phyloP scores from a whole-genome alignment of 2,329 filamentous ascomycete genomes.

The Clarireedia paspali region DNA sequence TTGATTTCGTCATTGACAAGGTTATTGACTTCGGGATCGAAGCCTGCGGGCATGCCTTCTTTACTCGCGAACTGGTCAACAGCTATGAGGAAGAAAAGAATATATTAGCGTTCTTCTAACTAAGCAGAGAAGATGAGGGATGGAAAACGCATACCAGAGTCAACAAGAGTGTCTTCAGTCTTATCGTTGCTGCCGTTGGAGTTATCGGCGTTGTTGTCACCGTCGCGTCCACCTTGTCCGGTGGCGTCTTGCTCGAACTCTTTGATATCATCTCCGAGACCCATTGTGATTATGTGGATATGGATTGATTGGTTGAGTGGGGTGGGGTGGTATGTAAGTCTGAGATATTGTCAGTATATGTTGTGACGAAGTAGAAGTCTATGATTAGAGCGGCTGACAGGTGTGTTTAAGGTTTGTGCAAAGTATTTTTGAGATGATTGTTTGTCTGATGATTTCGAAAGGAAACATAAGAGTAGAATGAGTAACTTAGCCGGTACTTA shows the following conservation, averaged over 20 bases:
- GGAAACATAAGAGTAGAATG: no score
- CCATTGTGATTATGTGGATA: conserved; percentile 17
- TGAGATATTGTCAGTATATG: not conserved
- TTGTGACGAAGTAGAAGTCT: not conserved
- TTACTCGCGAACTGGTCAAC: conserved; percentile 29
- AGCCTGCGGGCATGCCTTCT: conserved; percentile 28
- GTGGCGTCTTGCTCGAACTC: conserved; percentile 26
- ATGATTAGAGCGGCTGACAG: no score
- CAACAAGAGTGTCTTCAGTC: conserved; percentile 29
- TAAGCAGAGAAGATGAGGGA: not conserved
- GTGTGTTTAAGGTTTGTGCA: not conserved
- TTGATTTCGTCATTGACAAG: conserved; percentile 1
- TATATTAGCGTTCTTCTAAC: not conserved
- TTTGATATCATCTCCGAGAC: conserved; percentile 25
- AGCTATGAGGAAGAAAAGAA: conserved; percentile 14
- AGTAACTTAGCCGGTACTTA: no score
- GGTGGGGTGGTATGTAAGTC: not conserved
- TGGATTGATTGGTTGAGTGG: not conserved
- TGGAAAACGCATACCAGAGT: conserved; percentile 25
- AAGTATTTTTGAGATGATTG: not conserved
- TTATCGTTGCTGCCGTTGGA: conserved; percentile 27
- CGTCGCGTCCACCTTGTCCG: conserved; percentile 29
- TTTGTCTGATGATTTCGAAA: no score
- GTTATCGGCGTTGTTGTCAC: conserved; percentile 27
- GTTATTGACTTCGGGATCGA: conserved; percentile 27